Percentiles rank a stretch among this genome's conserved stretches.
These are phyloP conservation scores for Leishmania martiniquensis DNA, from an alignment of 208 protist species.

Conservation along the genomic window DNA sequence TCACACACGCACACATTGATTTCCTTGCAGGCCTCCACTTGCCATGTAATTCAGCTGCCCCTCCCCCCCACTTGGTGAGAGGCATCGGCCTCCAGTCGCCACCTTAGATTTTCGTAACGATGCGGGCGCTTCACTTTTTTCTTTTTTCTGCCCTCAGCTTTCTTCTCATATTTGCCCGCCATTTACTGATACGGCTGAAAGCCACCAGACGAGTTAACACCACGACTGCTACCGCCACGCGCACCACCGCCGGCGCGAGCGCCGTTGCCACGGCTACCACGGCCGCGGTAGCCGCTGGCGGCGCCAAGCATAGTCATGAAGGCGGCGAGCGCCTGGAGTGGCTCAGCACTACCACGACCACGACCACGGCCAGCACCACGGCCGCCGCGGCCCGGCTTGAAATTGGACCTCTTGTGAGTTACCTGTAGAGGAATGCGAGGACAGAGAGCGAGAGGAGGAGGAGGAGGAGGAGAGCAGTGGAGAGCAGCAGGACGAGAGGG, in stretches of 20 bases:
- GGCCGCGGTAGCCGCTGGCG: conserved; percentile 29
- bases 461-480: conserved; percentile 10
- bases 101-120: not conserved
- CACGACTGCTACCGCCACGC: conserved; percentile 28
- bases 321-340: conserved; percentile 66
- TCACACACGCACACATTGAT: not conserved
- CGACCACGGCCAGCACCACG: conserved; percentile 33
- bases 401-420: conserved; percentile 76
- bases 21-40: not conserved
- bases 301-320: conserved; percentile 73
- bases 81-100: not conserved
- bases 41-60: not conserved
- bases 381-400: conserved; percentile 58
- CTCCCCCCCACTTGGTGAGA: not conserved
- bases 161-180: not conserved
- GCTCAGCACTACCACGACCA: conserved; percentile 35
- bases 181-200: conserved; percentile 64
- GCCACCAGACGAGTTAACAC: conserved; percentile 27
- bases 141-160: not conserved
- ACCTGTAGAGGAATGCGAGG: conserved; percentile 43
- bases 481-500: not conserved
- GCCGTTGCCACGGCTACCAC: conserved; percentile 24
- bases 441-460: conserved; percentile 1
- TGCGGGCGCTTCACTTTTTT: not conserved
- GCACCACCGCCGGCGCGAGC: conserved; percentile 23